Conservation (phyloP, 2,329 filamentous ascomycete genomes). For the Monosporascus sp. region DNA sequence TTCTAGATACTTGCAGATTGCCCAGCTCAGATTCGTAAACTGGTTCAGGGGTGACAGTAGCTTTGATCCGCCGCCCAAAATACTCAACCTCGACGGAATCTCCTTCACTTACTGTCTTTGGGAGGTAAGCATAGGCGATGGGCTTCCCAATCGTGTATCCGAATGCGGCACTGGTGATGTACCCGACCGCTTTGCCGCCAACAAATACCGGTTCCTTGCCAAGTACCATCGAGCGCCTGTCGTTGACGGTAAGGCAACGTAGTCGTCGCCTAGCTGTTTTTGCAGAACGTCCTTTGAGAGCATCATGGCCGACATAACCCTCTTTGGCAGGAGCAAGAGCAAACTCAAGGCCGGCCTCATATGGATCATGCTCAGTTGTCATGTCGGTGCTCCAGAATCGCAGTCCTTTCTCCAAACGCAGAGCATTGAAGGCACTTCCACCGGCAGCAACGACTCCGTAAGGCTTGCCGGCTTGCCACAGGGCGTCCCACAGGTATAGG, state of each 20-base stretch:
- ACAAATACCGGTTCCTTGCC: conserved; percentile 58
- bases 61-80: conserved; percentile 48
- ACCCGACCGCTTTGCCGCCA: conserved; percentile 42
- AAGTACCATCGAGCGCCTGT: conserved; percentile 50
- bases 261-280: conserved; percentile 30
- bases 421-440: conserved; percentile 50
- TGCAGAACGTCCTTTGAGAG: conserved; percentile 37
- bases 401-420: conserved; percentile 56
- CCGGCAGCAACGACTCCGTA: conserved; percentile 55
- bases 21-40: conserved; percentile 31
- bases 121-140: conserved; percentile 54
- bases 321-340: conserved; percentile 43
- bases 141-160: conserved; percentile 55
- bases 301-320: conserved; percentile 46
- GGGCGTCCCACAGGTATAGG: conserved; percentile 51
- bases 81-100: conserved; percentile 55
- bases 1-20: neutral
- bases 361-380: conserved; percentile 56
- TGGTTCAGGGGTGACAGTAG: conserved; percentile 48
- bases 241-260: conserved; percentile 49
- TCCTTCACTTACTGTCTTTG: conserved; percentile 39
- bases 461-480: conserved; percentile 48
- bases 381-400: conserved; percentile 53
- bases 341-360: conserved; percentile 50
- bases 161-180: conserved; percentile 57